Conservation (phyloP, 495 filamentous ascomycete species). For the Entonaema liquescens region DNA sequence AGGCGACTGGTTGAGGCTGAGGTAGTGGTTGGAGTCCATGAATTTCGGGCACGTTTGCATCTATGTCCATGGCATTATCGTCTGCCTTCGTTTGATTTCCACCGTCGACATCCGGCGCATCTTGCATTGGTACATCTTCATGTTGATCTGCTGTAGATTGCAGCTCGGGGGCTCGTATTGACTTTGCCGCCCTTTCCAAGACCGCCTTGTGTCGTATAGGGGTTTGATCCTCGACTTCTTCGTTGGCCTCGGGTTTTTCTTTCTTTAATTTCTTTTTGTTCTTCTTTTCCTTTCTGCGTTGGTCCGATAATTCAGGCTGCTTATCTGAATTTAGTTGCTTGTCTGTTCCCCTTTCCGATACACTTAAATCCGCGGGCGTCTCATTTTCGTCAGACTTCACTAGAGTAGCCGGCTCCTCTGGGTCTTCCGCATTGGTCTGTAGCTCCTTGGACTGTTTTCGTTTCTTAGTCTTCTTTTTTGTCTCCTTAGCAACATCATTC, state of each 20-base stretch:
- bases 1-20: conserved; percentile 70
- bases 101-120: conserved; percentile 36
- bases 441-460: conserved; percentile 26
- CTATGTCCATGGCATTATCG: conserved; percentile 28
- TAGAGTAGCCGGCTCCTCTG: not conserved
- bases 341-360: not conserved
- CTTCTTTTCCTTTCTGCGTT: conserved; percentile 47
- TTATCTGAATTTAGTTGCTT: conserved; percentile 4
- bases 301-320: conserved; percentile 3
- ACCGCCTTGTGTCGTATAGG: conserved; percentile 54
- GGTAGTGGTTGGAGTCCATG: conserved; percentile 80
- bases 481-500: not conserved
- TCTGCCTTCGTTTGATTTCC: conserved; percentile 42
- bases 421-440: not conserved
- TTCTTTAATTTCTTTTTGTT: conserved; percentile 53
- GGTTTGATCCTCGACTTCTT: conserved; percentile 35
- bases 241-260: conserved; percentile 33
- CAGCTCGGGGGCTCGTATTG: conserved; percentile 48
- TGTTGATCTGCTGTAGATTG: conserved; percentile 33
- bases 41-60: conserved; percentile 54
- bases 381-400: conserved; percentile 2
- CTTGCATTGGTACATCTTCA: conserved; percentile 44
- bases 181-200: conserved; percentile 59
- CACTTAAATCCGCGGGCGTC: not conserved
- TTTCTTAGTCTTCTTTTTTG: conserved; percentile 39